phyloP scores from a whole-genome alignment of 176 grass and related monocot species.

The Areca catechu region DNA sequence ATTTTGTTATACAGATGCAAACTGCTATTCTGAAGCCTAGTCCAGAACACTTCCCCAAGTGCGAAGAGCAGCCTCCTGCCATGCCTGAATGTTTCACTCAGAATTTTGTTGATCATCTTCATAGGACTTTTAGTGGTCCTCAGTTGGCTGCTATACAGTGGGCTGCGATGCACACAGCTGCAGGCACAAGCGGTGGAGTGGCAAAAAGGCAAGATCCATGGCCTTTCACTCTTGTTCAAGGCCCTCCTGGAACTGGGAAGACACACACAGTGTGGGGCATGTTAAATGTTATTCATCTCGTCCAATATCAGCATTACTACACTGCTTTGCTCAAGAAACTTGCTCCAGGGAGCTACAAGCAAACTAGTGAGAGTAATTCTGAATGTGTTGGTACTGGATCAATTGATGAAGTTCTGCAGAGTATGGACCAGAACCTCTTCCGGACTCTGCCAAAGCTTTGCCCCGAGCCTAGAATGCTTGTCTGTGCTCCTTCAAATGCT shows the following conservation, averaged over 20 bases:
- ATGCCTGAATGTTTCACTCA: slow-evolving; percentile 95
- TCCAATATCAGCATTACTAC: slow-evolving; percentile 99
- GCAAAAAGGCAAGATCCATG: slow-evolving; percentile 91
- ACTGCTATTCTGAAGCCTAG: slow-evolving; percentile 94
- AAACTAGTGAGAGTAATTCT: slow-evolving; percentile 44
- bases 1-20: slow-evolving; percentile 71
- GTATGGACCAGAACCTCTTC: slow-evolving; percentile 96
- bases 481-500: slow-evolving; percentile 95
- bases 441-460: slow-evolving; percentile 94
- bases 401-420: slow-evolving; percentile 95
- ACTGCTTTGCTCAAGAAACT: slow-evolving; percentile 92
- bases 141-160: slow-evolving; percentile 95
- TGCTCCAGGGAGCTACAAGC: slow-evolving; percentile 98
- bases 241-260: slow-evolving; percentile 96
- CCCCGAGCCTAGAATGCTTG: slow-evolving; percentile 97
- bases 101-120: slow-evolving; percentile 78
- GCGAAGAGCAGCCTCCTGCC: slow-evolving; percentile 83
- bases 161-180: slow-evolving; percentile 99
- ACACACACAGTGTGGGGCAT: slow-evolving; percentile 99
- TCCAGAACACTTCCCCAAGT: slow-evolving; percentile 92
- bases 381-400: slow-evolving; percentile 61
- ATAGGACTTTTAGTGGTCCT: slow-evolving; percentile 72
- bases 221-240: slow-evolving; percentile 98
- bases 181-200: slow-evolving; percentile 63
- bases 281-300: slow-evolving; percentile 99